Base-by-base conservation (phyloP, 78 protist species). In the Tieghemostelium lacteum region DNA sequence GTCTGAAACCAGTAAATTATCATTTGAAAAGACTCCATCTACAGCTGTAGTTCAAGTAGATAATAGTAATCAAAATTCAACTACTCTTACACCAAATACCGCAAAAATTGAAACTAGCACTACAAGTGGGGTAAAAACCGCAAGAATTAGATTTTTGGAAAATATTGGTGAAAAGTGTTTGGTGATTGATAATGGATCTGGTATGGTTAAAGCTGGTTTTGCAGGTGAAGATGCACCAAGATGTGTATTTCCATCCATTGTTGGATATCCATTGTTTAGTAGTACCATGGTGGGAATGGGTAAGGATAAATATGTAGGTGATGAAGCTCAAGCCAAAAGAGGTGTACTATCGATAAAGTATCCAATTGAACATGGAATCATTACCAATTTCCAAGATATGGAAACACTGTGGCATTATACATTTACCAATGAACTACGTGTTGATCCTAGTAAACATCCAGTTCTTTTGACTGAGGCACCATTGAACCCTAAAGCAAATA, bases 351-450 rank as follows among this genome's bases (percentile, higher is more conserved):
- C 93, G 20, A 96, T 96, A 29, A 73, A 83, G n/a, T 89, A 96
- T 69, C 99, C 99, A 64, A 97, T 98, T 45, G 98, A 97, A 92
- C 98, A 97, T 97, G 99, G 99, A 34, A 88, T 98, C 45, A 76
- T 97, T n/a, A 80, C 85, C 42, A 83, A 97, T 73, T 97, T 98
- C 98, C 93, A 88, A 29, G 97, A 88, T 60, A 94, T 95, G 96
- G 97, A 96, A 52, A 86, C 93, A 95, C 73, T 98, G 63, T 98
- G 99, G 99, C 96, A 95, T 75, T 99, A 99, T 95, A 95, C 98
- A 39, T 97, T 98, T 94, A 96, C 93, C 91, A 97, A 95, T 87
- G 98, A 96, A 89, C 95, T 99, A 22, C 92, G 99, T 19, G 97
- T 97, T 0, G 96, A 94, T n/a, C 98, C 99, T 7, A 93, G 88